These are phyloP conservation scores for Suzukiozyma palmioleophila DNA, from an alignment of 1,139 yeast genomes.

Conservation along the genomic window DNA sequence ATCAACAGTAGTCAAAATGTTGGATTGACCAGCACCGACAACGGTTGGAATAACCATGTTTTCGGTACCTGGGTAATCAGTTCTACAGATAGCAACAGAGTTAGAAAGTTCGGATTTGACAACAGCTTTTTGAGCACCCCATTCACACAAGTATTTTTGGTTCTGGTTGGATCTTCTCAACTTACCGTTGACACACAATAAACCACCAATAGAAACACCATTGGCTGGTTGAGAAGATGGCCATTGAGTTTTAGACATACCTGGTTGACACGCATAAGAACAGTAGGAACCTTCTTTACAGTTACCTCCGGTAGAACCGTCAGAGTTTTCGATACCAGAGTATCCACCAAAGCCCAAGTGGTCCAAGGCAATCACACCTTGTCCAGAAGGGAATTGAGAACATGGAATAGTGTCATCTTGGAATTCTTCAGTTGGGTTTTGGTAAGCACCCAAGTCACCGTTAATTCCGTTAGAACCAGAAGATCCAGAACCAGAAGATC, in stretches of 20 bases:
- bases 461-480: constrained; percentile 29
- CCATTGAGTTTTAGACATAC: constrained; percentile 91
- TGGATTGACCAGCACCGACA: constrained; percentile 53
- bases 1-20: constrained; percentile 64
- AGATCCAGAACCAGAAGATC: constrained; percentile 20
- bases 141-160: constrained; percentile 63
- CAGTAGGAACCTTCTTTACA: constrained; percentile 77
- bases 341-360: constrained; percentile 54
- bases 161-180: constrained; percentile 63
- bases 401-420: constrained; percentile 80
- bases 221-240: constrained; percentile 65
- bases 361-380: constrained; percentile 84
- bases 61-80: constrained; percentile 88
- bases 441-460: constrained; percentile 56
- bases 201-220: constrained; percentile 81
- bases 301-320: constrained; percentile 61
- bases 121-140: constrained; percentile 64
- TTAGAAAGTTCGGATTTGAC: constrained; percentile 54
- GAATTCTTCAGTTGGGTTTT: constrained; percentile 54
- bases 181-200: constrained; percentile 63
- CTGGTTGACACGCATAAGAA: constrained; percentile 84
- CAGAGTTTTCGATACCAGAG: constrained; percentile 63
- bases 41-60: constrained; percentile 80
- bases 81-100: constrained; percentile 74
- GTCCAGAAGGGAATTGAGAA: constrained; percentile 78